Base-by-base conservation (phyloP, 2,329 filamentous ascomycete genomes). In the Aspergillus spinulosporus region DNA sequence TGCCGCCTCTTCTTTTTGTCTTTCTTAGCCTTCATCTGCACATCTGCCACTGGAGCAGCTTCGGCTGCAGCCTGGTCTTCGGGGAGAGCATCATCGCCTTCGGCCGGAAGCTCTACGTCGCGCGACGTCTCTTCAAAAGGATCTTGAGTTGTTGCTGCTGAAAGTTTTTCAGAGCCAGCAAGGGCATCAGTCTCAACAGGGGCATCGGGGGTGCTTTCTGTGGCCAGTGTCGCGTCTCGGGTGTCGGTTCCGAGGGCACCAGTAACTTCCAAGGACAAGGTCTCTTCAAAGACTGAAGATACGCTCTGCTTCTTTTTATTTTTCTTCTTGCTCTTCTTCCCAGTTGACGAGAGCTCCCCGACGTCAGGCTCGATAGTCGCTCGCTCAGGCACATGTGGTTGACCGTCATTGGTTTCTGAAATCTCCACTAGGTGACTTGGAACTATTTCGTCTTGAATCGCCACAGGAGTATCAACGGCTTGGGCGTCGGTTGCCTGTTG, bases 11-110 rank as follows among this genome's bases (percentile, higher is more conserved):
- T 61, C 21, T 58, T 68, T 54, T 62, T 67, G 8, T 66, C 63
- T 42, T 68, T 69, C 56, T 62, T 66, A 1, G 61, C 64, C 60
- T 69, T 66, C 47, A 62, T 68, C 34, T 64, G 61, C 26, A 63
- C 62, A 4, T 61, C 46, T 7, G 63, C 65, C 60, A 67, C 59
- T 2, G 53, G 53, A n/a, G 49, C 26, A 21, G 57, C 45, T 52
- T 59, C 57, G 12, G 54, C 3, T 2, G 42, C 36, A 37, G 39
- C 21, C 44, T 56, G 49, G 4, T 49, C 49, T 39, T 54, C 57
- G n/a, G 42, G 32, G 3, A 37, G 26, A 37, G 32, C 21, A 44
- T 60, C 56, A n/a, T 26, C 21, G n/a, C 50, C 2, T 11, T 57
- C 56, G 7, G 21, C 32, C 34, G 52, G 32, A n/a, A 43, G 14